phyloP scores from a whole-genome alignment of 2,329 filamentous ascomycete species.

The Cercospora brassicicola region DNA sequence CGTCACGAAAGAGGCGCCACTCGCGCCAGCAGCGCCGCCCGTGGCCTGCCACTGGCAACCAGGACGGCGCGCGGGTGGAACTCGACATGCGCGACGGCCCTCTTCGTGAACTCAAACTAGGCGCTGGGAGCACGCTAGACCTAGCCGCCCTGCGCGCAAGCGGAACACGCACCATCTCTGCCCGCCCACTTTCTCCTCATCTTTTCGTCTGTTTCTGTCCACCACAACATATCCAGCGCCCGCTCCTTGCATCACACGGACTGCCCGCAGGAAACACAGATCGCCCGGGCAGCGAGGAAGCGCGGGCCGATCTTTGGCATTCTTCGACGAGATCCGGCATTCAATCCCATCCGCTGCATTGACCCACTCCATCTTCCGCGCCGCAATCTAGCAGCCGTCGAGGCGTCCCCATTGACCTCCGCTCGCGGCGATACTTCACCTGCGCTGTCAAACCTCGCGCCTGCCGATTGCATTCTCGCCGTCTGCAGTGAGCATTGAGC shows the following conservation, averaged over 20 bases:
- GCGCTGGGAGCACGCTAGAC: conserved; percentile 12
- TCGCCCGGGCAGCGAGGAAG: background rate
- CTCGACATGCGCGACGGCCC: conserved; percentile 12
- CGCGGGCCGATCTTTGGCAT: conserved; percentile 12
- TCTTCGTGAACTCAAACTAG: conserved; percentile 16
- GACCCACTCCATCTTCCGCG: conserved; percentile 21
- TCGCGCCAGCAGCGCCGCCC: conserved; percentile 13
- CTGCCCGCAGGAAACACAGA: background rate
- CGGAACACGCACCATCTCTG: conserved; percentile 21
- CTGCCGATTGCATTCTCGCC: background rate
- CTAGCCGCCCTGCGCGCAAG: conserved; percentile 22
- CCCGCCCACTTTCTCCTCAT: conserved; percentile 25
- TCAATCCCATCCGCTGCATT: background rate
- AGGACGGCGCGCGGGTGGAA: conserved; percentile 8
- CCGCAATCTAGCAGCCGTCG: conserved; percentile 20
- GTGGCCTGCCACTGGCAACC: conserved; percentile 7
- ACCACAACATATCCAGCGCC: conserved; percentile 10
- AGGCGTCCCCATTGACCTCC: background rate
- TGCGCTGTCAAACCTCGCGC: background rate
- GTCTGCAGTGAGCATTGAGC: background rate
- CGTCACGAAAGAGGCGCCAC: conserved; percentile 17
- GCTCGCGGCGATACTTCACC: background rate
- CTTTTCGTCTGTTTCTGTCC: conserved; percentile 15
- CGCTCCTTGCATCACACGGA: conserved; percentile 20
- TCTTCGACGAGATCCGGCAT: conserved; percentile 10